Evolutionary conservation across 208 protist genomes (phyloP), one percentile per base, ranked within the genome.

Genomic region (Leishmania mexicana): DNA sequence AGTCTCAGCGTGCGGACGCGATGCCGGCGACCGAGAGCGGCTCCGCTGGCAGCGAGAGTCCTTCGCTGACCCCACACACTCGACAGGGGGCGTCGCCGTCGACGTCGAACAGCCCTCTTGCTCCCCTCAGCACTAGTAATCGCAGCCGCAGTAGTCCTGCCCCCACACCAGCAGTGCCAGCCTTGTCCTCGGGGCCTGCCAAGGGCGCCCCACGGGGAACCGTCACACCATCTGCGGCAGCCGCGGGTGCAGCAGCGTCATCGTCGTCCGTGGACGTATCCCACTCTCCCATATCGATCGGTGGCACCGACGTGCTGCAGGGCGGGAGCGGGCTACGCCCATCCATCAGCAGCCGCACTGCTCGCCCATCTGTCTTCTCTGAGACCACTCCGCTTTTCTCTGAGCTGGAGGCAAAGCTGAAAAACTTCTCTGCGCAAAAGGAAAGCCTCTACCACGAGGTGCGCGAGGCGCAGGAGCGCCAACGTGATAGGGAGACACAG

Each of bases 371-470:
- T 31, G 84, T 87, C 72, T 87, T 87, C 11, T 71, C 79, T 24
- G 84, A 87, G 24, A 81, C 72, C 78, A 79, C 75, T 19, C 64
- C 86, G 21, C 75, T 85, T 19, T 95, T 91, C 79, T 84, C 87
- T 3, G 88, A 90, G 47, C 76, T 96, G 28, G 87, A 94, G 78
- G 85, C 79, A 7, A 88, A 89, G 79, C 76, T 95, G 49, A 92
- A 93, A 57, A 78, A 73, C 35, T 89, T 91, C 70, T 89, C 88
- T 7, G 85, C 87, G 19, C 86, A 88, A 62, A 96, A 96, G 80
- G 90, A 96, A 76, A 76, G 75, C 15, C 83, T 95, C 17, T 95
- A 96, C 79, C 89, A 91, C 58, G 83, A 81, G 21, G 89, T 94
- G 81, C 88, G 87, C 40, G 93, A 96, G n/a, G 87, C 90, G 19